phyloP scores from a whole-genome alignment of 75 land plant species.

The Cupressus sempervirens region DNA sequence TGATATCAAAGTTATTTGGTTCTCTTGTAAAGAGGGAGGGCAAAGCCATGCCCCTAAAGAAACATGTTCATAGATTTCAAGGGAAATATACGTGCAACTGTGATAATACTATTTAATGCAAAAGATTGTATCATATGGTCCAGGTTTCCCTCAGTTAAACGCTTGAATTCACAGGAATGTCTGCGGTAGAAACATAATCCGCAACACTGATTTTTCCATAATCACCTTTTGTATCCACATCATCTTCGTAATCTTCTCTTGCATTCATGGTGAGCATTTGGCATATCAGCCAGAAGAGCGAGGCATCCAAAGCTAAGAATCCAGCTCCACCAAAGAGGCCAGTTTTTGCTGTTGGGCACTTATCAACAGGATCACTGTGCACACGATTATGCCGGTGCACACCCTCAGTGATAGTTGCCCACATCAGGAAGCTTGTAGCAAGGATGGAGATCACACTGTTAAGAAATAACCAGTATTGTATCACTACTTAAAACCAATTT shows the following conservation, averaged over 20 bases:
- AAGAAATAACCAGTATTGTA: conserved; percentile 8
- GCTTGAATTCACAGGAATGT: background rate
- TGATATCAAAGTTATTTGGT: background rate
- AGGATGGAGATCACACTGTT: conserved; percentile 21
- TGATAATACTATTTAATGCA: background rate
- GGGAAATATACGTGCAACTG: background rate
- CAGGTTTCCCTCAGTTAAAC: background rate
- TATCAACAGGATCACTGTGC: conserved; percentile 23
- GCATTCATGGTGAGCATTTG: conserved; percentile 44
- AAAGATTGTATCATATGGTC: background rate
- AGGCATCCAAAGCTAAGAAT: conserved; percentile 72
- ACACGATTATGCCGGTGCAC: conserved; percentile 40
- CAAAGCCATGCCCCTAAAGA: background rate
- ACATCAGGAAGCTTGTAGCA: conserved; percentile 46
- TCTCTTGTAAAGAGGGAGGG: background rate
- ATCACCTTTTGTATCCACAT: conserved; percentile 20
- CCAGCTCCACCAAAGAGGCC: conserved; percentile 91
- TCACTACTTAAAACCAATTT: background rate
- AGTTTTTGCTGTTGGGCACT: conserved; percentile 87
- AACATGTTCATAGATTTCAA: background rate
- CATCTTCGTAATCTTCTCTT: conserved; percentile 22
- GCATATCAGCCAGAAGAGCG: conserved; percentile 81
- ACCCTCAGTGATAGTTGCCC: conserved; percentile 69
- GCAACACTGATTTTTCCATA: conserved; percentile 20
- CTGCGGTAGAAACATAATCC: background rate